Conservation (phyloP, 192 early-diverging fungal genomes). For the Entophlyctis luteolus region DNA sequence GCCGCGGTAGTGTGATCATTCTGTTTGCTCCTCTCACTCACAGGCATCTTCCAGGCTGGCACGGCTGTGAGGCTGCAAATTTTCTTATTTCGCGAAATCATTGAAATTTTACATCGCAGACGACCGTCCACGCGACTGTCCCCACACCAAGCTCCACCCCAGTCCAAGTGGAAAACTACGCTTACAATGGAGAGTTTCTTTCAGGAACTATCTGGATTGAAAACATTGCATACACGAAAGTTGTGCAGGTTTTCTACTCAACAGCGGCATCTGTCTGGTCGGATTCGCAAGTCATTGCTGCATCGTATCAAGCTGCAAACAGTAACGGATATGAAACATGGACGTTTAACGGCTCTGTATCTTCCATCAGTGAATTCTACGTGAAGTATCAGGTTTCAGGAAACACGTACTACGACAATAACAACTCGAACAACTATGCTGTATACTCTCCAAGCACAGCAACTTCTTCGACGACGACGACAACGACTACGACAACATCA, state of each 20-base stretch:
- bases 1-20: no score
- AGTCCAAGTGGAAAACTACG: slow-evolving; percentile 4
- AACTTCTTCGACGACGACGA: no score
- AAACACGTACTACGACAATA: slow-evolving; percentile 7
- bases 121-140: no score
- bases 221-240: slow-evolving; percentile 7
- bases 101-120: no score
- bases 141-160: no score
- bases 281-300: neutral
- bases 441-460: no score
- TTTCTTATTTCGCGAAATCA: no score
- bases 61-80: no score
- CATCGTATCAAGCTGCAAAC: neutral
- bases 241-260: neutral
- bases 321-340: neutral
- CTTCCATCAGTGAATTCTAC: slow-evolving; percentile 8
- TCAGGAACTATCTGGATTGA: neutral
- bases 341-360: neutral
- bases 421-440: neutral
- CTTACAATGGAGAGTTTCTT: neutral
- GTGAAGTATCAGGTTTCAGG: neutral
- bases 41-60: no score
- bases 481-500: no score
- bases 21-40: no score
- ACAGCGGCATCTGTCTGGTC: neutral